These are phyloP conservation scores for Ottelia alismoides DNA, from an alignment of 106 monocot genomes.

Conservation along the genomic window DNA sequence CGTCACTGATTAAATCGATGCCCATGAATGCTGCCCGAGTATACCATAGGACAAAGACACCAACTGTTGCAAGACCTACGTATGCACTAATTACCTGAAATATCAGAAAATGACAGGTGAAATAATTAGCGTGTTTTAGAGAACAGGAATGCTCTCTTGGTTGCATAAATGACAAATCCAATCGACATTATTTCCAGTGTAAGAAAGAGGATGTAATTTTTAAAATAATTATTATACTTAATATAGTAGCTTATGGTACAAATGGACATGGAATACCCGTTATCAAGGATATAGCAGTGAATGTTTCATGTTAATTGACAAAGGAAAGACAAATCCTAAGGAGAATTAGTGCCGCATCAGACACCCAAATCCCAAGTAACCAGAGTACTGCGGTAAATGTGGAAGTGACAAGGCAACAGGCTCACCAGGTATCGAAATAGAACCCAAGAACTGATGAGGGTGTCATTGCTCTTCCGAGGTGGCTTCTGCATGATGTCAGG, in stretches of 20 bases:
- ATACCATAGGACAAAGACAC: constrained; percentile 71
- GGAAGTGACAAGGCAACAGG: neutral
- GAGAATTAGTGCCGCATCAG: neutral
- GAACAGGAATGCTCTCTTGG: neutral
- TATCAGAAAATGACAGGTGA: neutral
- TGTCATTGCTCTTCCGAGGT: constrained; percentile 53
- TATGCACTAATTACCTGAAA: constrained; percentile 61
- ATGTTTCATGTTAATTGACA: too few species aligned
- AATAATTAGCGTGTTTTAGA: too few species aligned
- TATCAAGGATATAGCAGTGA: too few species aligned
- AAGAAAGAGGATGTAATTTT: neutral
- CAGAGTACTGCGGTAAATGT: neutral
- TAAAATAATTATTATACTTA: neutral
- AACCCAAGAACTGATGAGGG: constrained; percentile 74
- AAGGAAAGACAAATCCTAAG: neutral
- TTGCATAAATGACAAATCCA: too few species aligned
- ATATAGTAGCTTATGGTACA: too few species aligned
- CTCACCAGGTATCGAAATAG: constrained; percentile 73
- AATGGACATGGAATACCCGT: too few species aligned
- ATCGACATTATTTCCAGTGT: neutral
- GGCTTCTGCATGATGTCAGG: constrained; percentile 68
- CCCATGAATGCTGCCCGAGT: constrained; percentile 71
- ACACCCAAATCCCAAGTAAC: neutral
- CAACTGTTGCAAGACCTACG: constrained; percentile 75
- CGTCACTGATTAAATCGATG: constrained; percentile 49